phyloP scores from a whole-genome alignment of 2,329 filamentous ascomycete species.

The Didymella exigua region DNA sequence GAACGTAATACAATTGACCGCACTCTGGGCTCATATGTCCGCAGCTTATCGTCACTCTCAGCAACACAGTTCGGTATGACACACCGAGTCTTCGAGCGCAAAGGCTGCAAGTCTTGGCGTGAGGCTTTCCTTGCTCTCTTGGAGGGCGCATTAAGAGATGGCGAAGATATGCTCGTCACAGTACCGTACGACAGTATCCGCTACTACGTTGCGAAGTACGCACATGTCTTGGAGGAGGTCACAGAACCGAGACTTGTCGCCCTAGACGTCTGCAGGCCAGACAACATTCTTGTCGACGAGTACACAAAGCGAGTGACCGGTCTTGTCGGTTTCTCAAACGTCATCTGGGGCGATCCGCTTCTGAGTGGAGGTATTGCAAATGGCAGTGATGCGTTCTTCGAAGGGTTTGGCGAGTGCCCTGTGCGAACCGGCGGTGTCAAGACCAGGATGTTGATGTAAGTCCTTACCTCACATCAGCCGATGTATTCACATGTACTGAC shows the following conservation, averaged over 20 bases:
- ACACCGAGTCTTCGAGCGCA: conserved; percentile 53
- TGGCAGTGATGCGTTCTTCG: conserved; percentile 50
- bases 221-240: conserved; percentile 56
- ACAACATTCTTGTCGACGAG: conserved; percentile 59
- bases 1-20: conserved; percentile 49
- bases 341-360: conserved; percentile 62
- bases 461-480: background rate
- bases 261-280: conserved; percentile 54
- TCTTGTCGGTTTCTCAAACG: conserved; percentile 59
- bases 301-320: conserved; percentile 56
- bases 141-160: conserved; percentile 61
- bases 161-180: conserved; percentile 63
- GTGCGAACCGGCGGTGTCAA: conserved; percentile 37
- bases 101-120: conserved; percentile 58
- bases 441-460: conserved; percentile 52
- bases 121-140: conserved; percentile 59
- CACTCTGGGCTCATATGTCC: conserved; percentile 49
- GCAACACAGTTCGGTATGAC: conserved; percentile 59
- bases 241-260: conserved; percentile 59
- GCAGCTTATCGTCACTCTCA: conserved; percentile 52
- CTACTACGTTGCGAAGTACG: conserved; percentile 54
- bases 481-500: conserved; percentile 9
- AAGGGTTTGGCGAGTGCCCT: conserved; percentile 51
- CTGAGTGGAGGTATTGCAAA: conserved; percentile 55
- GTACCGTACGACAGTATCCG: conserved; percentile 62